phyloP scores from a whole-genome alignment of 208 protist species.

The Leishmania martiniquensis region DNA sequence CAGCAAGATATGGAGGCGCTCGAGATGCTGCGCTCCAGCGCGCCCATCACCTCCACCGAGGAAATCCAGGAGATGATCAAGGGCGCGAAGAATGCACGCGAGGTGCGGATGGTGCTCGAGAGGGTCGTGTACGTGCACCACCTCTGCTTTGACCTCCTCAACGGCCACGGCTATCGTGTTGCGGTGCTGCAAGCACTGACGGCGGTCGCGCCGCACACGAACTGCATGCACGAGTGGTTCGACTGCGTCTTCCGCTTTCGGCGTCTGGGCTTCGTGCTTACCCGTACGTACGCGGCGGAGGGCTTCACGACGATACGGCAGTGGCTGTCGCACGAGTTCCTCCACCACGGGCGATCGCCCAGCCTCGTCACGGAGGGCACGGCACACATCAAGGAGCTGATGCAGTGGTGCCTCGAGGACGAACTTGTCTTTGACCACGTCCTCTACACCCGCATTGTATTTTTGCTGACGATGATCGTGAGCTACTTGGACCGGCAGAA shows the following conservation, averaged over 20 bases:
- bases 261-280: constrained; percentile 76
- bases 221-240: constrained; percentile 79
- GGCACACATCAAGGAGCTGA: constrained; percentile 68
- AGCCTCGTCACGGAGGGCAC: constrained; percentile 71
- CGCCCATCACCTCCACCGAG: constrained; percentile 49
- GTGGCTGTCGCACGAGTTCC: constrained; percentile 70
- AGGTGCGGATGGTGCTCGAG: constrained; percentile 79
- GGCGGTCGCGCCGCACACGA: constrained; percentile 45
- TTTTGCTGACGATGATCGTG: constrained; percentile 90
- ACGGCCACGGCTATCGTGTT: constrained; percentile 87
- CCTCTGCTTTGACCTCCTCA: constrained; percentile 78
- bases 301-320: constrained; percentile 76
- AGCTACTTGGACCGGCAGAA: constrained; percentile 92
- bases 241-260: constrained; percentile 75
- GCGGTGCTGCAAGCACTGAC: constrained; percentile 74
- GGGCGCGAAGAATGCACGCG: constrained; percentile 62
- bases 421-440: constrained; percentile 86
- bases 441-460: constrained; percentile 85
- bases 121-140: constrained; percentile 72
- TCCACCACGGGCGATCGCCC: constrained; percentile 65
- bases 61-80: constrained; percentile 68
- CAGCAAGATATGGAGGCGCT: constrained; percentile 38
- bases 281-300: constrained; percentile 84
- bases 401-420: constrained; percentile 83
- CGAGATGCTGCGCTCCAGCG: constrained; percentile 45